Base-by-base conservation (phyloP, 148 eudicot genomes). In the Rhododendron molle region DNA sequence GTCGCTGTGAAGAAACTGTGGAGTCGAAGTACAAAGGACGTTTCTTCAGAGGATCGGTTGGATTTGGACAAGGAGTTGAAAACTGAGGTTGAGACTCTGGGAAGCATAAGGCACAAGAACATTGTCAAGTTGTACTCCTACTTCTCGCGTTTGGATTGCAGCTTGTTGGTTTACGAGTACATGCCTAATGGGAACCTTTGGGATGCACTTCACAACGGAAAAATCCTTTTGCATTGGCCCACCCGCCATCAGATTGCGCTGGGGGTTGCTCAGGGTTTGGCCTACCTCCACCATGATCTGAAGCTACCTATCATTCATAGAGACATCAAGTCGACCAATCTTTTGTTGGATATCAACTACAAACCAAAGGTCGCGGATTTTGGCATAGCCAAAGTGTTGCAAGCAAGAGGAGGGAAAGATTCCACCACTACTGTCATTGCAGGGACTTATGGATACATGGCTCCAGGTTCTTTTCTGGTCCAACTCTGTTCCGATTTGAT, bases 161-260 rank as follows among this genome's bases (percentile, higher is more conserved):
- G 90, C 85, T 90, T 97, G 92, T 84, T 97, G 90, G 95, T 97
- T 87, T 97, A 97, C 54, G 99, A 97, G 87, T 95, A 92, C 90
- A 95, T 95, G 99, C 92, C 94, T 44, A 97, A 97, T 49, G 99
- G 99, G 46, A 95, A 94, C 81, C 97, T 97, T 15, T 97, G 99
- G 98, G 96, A 97, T 88, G 94, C 98, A 34, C 94, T 97, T 84
- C 98, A 95, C 85, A 89, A 89, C 78, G 98, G 95, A 46, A 95
- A 93, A 83, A 58, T 82, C 80, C 58, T 88, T 38, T 77, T 94
- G 74, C 93, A 93, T 88, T 97, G 99, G 99, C 96, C 98, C 2
- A 91, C 92, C 21, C 93, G 99, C 4, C 94, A 93, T 79, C 94
- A 92, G 80, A 94, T 97, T 83, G 98, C 94, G 26, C 89, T 95